phyloP scores from a whole-genome alignment of 2,329 filamentous ascomycete species.

The Aspergillus ochraceus region DNA sequence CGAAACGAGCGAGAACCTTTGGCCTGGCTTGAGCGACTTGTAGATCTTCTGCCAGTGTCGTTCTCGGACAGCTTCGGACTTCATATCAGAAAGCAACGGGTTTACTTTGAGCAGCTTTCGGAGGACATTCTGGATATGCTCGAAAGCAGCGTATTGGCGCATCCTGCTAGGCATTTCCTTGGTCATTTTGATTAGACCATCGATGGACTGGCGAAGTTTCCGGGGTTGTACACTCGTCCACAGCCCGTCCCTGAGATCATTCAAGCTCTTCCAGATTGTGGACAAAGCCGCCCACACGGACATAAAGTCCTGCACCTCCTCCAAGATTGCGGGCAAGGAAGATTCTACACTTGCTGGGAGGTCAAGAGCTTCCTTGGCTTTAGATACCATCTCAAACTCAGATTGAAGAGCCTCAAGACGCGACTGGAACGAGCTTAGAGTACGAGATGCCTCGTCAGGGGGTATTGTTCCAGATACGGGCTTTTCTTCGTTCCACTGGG shows the following conservation, averaged over 20 bases:
- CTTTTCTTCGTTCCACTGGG: constrained; percentile 94
- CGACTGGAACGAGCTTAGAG: constrained; percentile 77
- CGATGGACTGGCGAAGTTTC: constrained; percentile 85
- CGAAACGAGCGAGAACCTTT: constrained; percentile 88
- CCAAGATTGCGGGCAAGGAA: constrained; percentile 79
- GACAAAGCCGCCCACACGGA: constrained; percentile 96
- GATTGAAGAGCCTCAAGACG: constrained; percentile 82
- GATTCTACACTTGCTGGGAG: constrained; percentile 78
- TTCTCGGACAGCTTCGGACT: constrained; percentile 94
- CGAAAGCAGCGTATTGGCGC: constrained; percentile 99
- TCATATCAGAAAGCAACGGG: constrained; percentile 80
- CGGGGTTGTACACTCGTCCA: constrained; percentile 96
- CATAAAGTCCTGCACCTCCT: constrained; percentile 98
- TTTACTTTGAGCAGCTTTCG: constrained; percentile 91
- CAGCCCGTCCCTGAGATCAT: constrained; percentile 85
- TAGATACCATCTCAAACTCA: constrained; percentile 90
- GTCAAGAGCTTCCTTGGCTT: constrained; percentile 94
- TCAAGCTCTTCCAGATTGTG: constrained; percentile 94
- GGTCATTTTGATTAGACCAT: constrained; percentile 93
- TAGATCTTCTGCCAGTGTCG: constrained; percentile 98
- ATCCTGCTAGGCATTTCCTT: constrained; percentile 99
- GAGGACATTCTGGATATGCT: constrained; percentile 91
- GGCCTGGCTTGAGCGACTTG: constrained; percentile 88
- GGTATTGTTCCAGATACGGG: constrained; percentile 93
- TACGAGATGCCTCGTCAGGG: constrained; percentile 81